Evolutionary conservation across 805 yeast genomes (phyloP).

Genomic region (Sugiyamaella americana): DNA sequence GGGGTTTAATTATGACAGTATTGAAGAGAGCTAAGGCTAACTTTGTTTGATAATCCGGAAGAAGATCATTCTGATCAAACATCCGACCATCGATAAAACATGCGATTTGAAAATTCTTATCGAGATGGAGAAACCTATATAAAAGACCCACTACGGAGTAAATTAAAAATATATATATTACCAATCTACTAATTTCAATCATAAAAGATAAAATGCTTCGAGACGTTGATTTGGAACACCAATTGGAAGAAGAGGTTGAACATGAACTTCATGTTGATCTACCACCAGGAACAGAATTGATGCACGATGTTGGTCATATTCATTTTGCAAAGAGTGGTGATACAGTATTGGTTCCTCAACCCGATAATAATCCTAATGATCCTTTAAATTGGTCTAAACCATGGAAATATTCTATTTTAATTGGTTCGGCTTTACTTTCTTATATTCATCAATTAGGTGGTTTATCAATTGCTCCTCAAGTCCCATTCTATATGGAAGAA

Average conservation of each 20-base stretch:
- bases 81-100: not conserved
- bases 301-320: constrained; percentile 7
- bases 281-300: constrained; percentile 11
- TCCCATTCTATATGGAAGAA: constrained; percentile 9
- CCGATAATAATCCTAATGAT: constrained; percentile 43
- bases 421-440: constrained; percentile 23
- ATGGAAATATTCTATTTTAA: constrained; percentile 27
- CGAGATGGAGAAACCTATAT: too few relatives aligned
- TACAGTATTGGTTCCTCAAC: constrained; percentile 18
- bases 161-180: too few relatives aligned
- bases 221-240: not conserved
- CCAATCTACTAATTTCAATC: not conserved
- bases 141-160: not conserved
- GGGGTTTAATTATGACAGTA: too few relatives aligned
- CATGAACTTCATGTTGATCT: not conserved
- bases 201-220: not conserved
- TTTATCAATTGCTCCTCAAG: constrained; percentile 11
- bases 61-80: not conserved
- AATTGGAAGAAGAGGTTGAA: not conserved
- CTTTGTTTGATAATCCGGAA: not conserved
- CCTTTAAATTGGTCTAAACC: constrained; percentile 45
- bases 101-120: not conserved
- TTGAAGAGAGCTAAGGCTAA: too few relatives aligned
- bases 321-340: constrained; percentile 7
- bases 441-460: constrained; percentile 11